Percentiles rank a stretch among this genome's conserved stretches.
Conservation (phyloP, 441 rosid species). For the Eruca vesicaria region DNA sequence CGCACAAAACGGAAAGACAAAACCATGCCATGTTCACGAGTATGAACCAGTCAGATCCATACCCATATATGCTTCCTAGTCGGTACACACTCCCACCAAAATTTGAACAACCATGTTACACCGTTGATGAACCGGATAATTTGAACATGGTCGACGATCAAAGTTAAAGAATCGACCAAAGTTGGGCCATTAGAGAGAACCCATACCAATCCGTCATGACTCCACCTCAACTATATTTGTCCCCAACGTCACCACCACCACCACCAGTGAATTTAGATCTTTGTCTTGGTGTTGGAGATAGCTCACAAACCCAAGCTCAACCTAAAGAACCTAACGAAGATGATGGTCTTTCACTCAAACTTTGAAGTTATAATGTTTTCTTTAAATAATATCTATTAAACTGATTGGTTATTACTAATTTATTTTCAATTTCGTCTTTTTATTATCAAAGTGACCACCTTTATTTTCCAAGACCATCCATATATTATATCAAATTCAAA, state of each 20-base stretch:
- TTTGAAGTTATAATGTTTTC: neutral
- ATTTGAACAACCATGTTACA: neutral
- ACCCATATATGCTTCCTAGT: neutral
- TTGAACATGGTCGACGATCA: neutral
- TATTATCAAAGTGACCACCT: neutral
- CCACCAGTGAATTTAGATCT: conserved; percentile 6
- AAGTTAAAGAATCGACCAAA: neutral
- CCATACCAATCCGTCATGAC: neutral
- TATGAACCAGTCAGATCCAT: neutral
- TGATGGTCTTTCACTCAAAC: conserved; percentile 3
- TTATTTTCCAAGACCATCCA: neutral
- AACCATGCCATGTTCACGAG: neutral
- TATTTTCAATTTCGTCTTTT: neutral
- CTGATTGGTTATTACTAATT: neutral
- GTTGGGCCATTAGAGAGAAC: neutral
- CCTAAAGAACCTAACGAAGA: neutral
- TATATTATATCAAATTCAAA: neutral
- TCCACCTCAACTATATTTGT: neutral
- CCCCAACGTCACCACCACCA: neutral
- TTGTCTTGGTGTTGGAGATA: neutral
- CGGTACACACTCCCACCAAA: neutral
- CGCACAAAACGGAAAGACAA: neutral
- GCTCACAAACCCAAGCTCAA: neutral
- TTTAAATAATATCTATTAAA: neutral
- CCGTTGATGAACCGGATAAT: neutral